These are phyloP conservation scores for Byssochlamys sp. DNA, from an alignment of 2,329 filamentous ascomycete genomes.

Conservation along the genomic window DNA sequence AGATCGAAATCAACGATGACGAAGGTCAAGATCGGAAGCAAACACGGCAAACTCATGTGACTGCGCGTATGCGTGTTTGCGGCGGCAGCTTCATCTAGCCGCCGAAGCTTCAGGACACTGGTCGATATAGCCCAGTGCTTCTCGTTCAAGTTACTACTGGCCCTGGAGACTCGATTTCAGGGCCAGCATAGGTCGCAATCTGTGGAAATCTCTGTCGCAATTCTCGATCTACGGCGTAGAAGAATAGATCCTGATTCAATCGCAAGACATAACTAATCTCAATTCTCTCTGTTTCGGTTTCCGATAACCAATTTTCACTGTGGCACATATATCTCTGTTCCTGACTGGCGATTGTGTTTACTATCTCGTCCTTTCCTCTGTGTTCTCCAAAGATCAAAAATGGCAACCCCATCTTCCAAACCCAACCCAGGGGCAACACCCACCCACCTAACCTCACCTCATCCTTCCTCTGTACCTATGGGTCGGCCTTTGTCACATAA, in stretches of 20 bases:
- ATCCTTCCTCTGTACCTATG: constrained; percentile 32
- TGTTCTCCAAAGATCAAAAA: constrained; percentile 9
- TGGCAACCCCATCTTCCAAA: constrained; percentile 39
- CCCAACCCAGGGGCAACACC: constrained; percentile 34
- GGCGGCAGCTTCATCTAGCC: constrained; percentile 1
- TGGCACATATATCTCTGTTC: not conserved
- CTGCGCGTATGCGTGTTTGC: constrained; percentile 7
- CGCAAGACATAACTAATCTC: not conserved
- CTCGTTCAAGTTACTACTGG: not conserved
- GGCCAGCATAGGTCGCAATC: not conserved
- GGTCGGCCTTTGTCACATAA: constrained; percentile 34
- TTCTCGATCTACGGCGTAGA: not conserved
- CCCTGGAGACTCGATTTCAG: not conserved
- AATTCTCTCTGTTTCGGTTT: not conserved
- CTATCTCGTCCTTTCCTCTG: not conserved
- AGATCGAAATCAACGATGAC: not conserved
- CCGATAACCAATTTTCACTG: not conserved
- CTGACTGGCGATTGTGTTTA: not conserved
- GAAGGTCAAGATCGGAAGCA: constrained; percentile 7
- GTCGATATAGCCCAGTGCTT: not conserved
- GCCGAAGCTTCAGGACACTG: not conserved
- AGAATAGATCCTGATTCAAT: not conserved
- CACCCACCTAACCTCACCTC: constrained; percentile 35
- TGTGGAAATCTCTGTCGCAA: not conserved
- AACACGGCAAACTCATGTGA: constrained; percentile 25